phyloP scores from a whole-genome alignment of 2,329 filamentous ascomycete genomes.

The Ceratocystis papillata region DNA sequence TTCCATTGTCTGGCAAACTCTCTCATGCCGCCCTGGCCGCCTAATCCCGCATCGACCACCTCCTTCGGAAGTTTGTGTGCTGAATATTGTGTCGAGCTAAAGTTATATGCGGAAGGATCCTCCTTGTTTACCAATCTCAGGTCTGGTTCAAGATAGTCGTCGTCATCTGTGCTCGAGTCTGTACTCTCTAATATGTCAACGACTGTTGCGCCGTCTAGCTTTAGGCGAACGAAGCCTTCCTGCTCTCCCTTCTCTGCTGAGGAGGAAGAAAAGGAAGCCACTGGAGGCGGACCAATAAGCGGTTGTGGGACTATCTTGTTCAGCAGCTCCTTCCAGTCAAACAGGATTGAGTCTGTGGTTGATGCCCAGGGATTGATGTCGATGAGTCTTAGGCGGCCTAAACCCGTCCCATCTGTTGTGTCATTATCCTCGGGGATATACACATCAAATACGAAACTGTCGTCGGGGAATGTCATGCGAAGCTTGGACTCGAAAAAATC shows the following conservation, averaged over 20 bases:
- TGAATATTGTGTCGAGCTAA: slow-evolving; percentile 77
- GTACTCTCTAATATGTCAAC: slow-evolving; percentile 28
- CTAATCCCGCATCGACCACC: slow-evolving; percentile 62
- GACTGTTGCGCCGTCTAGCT: slow-evolving; percentile 26
- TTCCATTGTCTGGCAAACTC: slow-evolving; percentile 73
- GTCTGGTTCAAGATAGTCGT: slow-evolving; percentile 51
- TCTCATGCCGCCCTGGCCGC: slow-evolving; percentile 62
- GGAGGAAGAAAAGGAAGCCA: slow-evolving; percentile 25
- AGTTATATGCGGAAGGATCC: slow-evolving; percentile 80
- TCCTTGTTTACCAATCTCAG: slow-evolving; percentile 71
- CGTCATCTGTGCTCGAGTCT: slow-evolving; percentile 28
- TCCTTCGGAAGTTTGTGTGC: slow-evolving; percentile 93
- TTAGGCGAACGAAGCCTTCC: slow-evolving; percentile 17
- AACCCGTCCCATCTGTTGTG: slow-evolving; percentile 39
- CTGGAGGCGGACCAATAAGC: slow-evolving; percentile 40
- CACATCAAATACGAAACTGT: slow-evolving; percentile 79
- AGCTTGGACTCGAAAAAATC: slow-evolving; percentile 68
- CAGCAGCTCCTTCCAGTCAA: slow-evolving; percentile 80
- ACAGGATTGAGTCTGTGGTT: slow-evolving; percentile 78
- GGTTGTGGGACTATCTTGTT: slow-evolving; percentile 53
- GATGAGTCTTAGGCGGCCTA: slow-evolving; percentile 71
- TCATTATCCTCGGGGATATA: slow-evolving; percentile 63
- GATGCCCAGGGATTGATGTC: slow-evolving; percentile 94
- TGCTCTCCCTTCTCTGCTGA: slow-evolving; percentile 31
- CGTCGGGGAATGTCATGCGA: slow-evolving; percentile 68